Evolutionary conservation across 768 basidiomycete genomes (phyloP).

Genomic region (Hebeloma cylindrosporum): DNA sequence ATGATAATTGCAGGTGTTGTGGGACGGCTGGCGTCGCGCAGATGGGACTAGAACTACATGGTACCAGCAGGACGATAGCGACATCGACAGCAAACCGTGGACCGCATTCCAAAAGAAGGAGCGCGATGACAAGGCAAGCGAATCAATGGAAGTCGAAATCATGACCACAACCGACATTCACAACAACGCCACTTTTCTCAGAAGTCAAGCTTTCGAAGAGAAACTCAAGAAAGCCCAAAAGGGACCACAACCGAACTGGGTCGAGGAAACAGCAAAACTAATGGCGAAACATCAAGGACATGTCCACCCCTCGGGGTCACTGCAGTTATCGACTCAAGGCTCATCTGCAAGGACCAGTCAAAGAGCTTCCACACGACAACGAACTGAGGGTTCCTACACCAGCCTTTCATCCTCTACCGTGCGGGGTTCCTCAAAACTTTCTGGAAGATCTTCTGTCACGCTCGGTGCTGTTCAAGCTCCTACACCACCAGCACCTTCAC

Average conservation of each 20-base stretch:
- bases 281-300: constrained; percentile 19
- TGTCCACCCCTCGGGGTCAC: neutral
- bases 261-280: constrained; percentile 21
- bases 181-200: constrained; percentile 42
- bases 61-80: constrained; percentile 27
- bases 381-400: constrained; percentile 18
- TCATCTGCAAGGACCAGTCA: constrained; percentile 18
- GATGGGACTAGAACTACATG: constrained; percentile 60
- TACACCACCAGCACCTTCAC: neutral
- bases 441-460: constrained; percentile 10
- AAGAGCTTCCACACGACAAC: constrained; percentile 20
- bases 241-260: constrained; percentile 11
- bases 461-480: neutral
- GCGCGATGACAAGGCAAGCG: constrained; percentile 28
- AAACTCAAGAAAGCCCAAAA: constrained; percentile 31
- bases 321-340: constrained; percentile 1
- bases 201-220: constrained; percentile 45
- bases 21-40: constrained; percentile 49
- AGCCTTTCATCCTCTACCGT: constrained; percentile 11
- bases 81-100: constrained; percentile 32
- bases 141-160: constrained; percentile 38
- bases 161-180: constrained; percentile 42
- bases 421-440: constrained; percentile 9
- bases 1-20: constrained; percentile 40
- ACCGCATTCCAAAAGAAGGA: constrained; percentile 28